Conservation (phyloP, 2,329 filamentous ascomycete genomes). For the Alternaria incomplexa region DNA sequence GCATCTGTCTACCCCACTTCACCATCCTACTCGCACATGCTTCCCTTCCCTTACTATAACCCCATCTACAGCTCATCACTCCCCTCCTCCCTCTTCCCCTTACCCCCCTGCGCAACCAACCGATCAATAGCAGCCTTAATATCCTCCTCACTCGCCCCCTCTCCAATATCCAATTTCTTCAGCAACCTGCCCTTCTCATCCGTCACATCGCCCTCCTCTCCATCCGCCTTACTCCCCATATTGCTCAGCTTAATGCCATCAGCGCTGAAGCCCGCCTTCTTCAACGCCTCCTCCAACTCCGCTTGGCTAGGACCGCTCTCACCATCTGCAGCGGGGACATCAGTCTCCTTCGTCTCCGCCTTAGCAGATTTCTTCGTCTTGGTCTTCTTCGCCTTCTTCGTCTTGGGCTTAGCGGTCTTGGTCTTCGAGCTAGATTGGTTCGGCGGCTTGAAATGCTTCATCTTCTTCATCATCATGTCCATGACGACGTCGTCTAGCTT, state of each 20-base stretch:
- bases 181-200: slow-evolving; percentile 22
- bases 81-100: slow-evolving; percentile 13
- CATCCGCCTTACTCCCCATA: slow-evolving; percentile 20
- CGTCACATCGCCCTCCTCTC: slow-evolving; percentile 3
- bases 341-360: slow-evolving; percentile 30
- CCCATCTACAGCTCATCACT: slow-evolving; percentile 28
- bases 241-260: slow-evolving; percentile 32
- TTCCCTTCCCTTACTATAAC: no score
- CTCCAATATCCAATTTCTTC: slow-evolving; percentile 30
- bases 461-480: slow-evolving; percentile 69
- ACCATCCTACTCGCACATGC: no score
- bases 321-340: slow-evolving; percentile 23
- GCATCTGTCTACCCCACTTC: no score
- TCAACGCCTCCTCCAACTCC: slow-evolving; percentile 37
- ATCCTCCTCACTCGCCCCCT: slow-evolving; percentile 48
- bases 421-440: slow-evolving; percentile 30
- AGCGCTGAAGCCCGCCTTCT: slow-evolving; percentile 40
- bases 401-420: slow-evolving; percentile 31
- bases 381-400: slow-evolving; percentile 21
- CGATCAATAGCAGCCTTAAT: slow-evolving; percentile 58
- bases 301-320: slow-evolving; percentile 36
- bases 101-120: slow-evolving; percentile 8
- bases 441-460: slow-evolving; percentile 53
- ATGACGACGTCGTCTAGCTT: slow-evolving; percentile 74
- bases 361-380: slow-evolving; percentile 30